Percentiles rank a stretch among this genome's conserved stretches.
phyloP scores from a whole-genome alignment of 129 eudicot species.

The Lactuca saligna region DNA sequence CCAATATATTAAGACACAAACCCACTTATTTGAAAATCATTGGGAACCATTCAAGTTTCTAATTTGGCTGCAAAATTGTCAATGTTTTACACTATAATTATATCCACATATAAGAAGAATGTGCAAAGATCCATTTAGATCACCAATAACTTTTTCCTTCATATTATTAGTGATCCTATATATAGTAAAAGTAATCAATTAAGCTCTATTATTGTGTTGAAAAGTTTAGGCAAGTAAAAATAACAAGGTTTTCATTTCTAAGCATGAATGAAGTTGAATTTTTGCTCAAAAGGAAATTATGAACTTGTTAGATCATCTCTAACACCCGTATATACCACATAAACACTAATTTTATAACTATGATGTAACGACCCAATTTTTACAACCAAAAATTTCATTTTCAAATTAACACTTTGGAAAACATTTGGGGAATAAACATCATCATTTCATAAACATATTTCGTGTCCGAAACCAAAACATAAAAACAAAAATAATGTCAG shows the following conservation, averaged over 20 bases:
- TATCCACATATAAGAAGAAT: slow-evolving; percentile 32
- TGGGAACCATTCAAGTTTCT: slow-evolving; percentile 15
- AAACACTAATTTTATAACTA: slow-evolving; percentile 4
- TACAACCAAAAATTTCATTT: too few species aligned
- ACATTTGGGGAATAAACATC: too few species aligned
- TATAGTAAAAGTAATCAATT: background rate
- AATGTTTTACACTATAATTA: slow-evolving; percentile 32
- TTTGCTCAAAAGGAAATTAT: background rate
- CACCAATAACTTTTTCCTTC: slow-evolving; percentile 24
- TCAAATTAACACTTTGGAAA: too few species aligned
- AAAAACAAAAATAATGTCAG: too few species aligned
- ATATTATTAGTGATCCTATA: background rate
- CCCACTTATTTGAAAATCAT: slow-evolving; percentile 11
- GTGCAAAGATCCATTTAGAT: slow-evolving; percentile 17
- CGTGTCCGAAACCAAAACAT: too few species aligned
- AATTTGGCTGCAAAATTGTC: slow-evolving; percentile 26
- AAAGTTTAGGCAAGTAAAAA: too few species aligned
- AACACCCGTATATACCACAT: background rate
- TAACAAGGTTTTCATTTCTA: too few species aligned
- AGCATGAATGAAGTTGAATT: too few species aligned
- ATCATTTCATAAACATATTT: too few species aligned
- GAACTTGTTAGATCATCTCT: slow-evolving; percentile 18
- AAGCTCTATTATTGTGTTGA: too few species aligned
- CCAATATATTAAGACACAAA: too few species aligned
- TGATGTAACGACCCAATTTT: too few species aligned